Evolutionary conservation across 768 basidiomycete genomes (phyloP).

Genomic region (Artomyces pyxidatus): DNA sequence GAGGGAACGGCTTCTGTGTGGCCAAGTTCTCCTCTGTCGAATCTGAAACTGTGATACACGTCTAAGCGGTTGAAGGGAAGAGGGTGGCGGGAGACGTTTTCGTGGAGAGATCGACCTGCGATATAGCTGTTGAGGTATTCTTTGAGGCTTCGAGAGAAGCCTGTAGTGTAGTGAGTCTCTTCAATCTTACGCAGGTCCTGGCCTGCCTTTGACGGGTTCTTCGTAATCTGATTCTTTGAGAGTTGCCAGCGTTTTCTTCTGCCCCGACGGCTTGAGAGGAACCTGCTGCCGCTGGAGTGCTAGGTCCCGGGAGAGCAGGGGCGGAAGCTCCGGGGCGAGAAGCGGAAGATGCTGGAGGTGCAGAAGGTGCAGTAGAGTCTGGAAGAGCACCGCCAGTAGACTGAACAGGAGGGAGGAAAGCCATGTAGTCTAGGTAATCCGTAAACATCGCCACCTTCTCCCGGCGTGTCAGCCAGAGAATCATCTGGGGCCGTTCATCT

Average conservation of each 20-base stretch:
- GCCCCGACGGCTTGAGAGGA: too few species aligned
- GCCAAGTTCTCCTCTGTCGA: neutral
- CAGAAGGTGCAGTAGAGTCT: neutral
- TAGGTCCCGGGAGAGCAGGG: too few species aligned
- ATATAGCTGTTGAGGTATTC: neutral
- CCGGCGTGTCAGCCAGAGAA: slow-evolving; percentile 15
- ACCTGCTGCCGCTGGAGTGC: too few species aligned
- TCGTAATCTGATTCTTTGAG: too few species aligned
- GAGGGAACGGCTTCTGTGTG: neutral
- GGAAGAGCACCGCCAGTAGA: neutral
- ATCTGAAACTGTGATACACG: neutral
- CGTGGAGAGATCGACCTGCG: neutral
- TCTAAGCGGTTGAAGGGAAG: neutral
- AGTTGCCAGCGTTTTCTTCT: too few species aligned
- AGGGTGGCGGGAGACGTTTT: too few species aligned
- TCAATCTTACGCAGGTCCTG: too few species aligned
- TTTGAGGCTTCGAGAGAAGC: neutral
- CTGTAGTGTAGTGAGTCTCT: too few species aligned
- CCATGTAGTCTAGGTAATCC: neutral
- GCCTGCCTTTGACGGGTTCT: too few species aligned
- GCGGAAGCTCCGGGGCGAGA: too few species aligned
- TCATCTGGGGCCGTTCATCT: slow-evolving; percentile 26
- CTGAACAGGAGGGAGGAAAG: neutral
- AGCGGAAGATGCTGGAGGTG: too few species aligned
- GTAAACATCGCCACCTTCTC: neutral